Evolutionary conservation across 1,139 yeast genomes (phyloP).

Genomic region (Candida neerlandica): DNA sequence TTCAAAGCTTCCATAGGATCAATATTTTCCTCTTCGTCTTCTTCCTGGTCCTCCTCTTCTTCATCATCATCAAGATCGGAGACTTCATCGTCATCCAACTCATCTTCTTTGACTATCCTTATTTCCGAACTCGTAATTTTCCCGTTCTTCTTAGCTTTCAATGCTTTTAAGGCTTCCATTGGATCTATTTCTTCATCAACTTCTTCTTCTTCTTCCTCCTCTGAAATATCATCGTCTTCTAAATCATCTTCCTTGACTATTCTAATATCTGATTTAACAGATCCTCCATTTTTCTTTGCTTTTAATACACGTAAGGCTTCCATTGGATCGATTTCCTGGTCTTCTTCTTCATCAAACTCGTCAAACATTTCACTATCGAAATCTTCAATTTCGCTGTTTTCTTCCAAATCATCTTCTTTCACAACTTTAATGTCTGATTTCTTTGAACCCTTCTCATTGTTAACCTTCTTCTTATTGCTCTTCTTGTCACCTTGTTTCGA

Average conservation of each 20-base stretch:
- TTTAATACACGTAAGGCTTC: slow-evolving; percentile 25
- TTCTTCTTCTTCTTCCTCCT: slow-evolving; percentile 35
- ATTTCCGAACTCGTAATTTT: slow-evolving; percentile 22
- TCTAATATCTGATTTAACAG: slow-evolving; percentile 12
- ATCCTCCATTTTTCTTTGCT: slow-evolving; percentile 12
- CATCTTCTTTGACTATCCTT: slow-evolving; percentile 32
- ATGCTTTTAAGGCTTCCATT: slow-evolving; percentile 24
- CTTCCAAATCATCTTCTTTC: slow-evolving; percentile 30
- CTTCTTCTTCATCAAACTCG: slow-evolving; percentile 24
- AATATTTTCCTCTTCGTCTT: slow-evolving; percentile 14
- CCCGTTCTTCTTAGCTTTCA: slow-evolving; percentile 21
- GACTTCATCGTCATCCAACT: slow-evolving; percentile 26
- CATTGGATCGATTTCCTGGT: slow-evolving; percentile 31
- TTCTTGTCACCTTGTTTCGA: slow-evolving; percentile 20
- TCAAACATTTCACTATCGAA: slow-evolving; percentile 11
- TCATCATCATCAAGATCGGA: slow-evolving; percentile 15
- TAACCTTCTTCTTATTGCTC: slow-evolving; percentile 8
- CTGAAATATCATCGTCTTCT: slow-evolving; percentile 23
- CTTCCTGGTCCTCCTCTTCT: no score
- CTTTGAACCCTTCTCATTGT: no score
- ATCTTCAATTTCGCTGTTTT: slow-evolving; percentile 19
- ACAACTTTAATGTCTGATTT: slow-evolving; percentile 19
- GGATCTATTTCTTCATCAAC: slow-evolving; percentile 27
- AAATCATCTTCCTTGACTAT: slow-evolving; percentile 34
- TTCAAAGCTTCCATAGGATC: slow-evolving; percentile 35